A percentile compares a stretch with the other conserved stretches of the same genome.
Conservation (phyloP, 2,329 filamentous ascomycete genomes). For the Trichoderma harzianum region DNA sequence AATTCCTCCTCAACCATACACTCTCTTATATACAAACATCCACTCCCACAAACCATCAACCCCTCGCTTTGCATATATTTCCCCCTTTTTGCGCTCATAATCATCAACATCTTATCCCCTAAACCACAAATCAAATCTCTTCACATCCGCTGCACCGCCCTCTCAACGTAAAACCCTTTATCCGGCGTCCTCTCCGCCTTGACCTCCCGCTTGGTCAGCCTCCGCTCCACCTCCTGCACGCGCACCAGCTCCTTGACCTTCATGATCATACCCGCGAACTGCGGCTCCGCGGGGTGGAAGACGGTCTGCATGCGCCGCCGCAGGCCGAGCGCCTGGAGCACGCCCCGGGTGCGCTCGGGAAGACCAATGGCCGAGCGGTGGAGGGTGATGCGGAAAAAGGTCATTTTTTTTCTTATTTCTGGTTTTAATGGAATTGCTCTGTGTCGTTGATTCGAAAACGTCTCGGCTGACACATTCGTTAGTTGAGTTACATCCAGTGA, state of each 20-base stretch:
- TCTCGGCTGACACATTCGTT: neutral
- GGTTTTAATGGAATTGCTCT: neutral
- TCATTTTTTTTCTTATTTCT: slow-evolving; percentile 46
- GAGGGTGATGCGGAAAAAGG: slow-evolving; percentile 87
- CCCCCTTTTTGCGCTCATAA: neutral
- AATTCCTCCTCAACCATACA: neutral
- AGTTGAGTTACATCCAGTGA: neutral
- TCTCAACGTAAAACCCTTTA: slow-evolving; percentile 77
- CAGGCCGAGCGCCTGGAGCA: slow-evolving; percentile 80
- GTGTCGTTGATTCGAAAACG: neutral
- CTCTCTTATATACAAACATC: neutral
- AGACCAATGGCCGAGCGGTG: slow-evolving; percentile 87
- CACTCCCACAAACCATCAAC: neutral
- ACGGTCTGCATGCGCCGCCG: slow-evolving; percentile 82
- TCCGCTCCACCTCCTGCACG: slow-evolving; percentile 70
- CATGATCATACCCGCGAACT: slow-evolving; percentile 87
- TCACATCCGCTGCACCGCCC: slow-evolving; percentile 32
- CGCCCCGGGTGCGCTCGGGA: slow-evolving; percentile 72
- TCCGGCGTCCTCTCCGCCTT: slow-evolving; percentile 70
- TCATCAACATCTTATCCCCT: neutral
- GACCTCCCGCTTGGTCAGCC: slow-evolving; percentile 65
- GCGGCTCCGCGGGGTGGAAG: slow-evolving; percentile 78
- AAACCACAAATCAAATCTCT: too few relatives aligned
- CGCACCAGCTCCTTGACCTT: slow-evolving; percentile 88
- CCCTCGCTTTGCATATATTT: neutral